Conservation (phyloP, 176 grass and related monocot genomes). For the Cocos nucifera region DNA sequence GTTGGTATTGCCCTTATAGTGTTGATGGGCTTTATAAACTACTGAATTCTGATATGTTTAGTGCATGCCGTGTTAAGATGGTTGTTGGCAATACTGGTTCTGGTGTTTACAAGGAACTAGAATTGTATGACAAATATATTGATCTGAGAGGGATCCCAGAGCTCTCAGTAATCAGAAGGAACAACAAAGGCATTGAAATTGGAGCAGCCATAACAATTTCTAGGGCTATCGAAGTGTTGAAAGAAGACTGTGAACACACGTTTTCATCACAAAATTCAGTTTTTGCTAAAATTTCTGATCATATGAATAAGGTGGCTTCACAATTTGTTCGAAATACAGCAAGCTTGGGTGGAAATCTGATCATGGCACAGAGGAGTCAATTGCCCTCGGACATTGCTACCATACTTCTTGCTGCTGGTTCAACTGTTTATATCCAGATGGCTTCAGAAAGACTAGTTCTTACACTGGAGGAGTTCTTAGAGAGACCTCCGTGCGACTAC, state of each 20-base stretch:
- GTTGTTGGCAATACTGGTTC: slow-evolving; percentile 76
- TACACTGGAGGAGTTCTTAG: slow-evolving; percentile 58
- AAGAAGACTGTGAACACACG: slow-evolving; percentile 17
- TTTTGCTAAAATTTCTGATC: slow-evolving; percentile 75
- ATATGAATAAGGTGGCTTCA: slow-evolving; percentile 86
- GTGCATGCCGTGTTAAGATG: slow-evolving; percentile 36
- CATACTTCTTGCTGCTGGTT: slow-evolving; percentile 66
- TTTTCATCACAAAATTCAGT: slow-evolving; percentile 17
- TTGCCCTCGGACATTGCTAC: slow-evolving; percentile 79
- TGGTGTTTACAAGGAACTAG: slow-evolving; percentile 68
- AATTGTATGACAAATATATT: slow-evolving; percentile 61
- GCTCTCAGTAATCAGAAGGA: slow-evolving; percentile 42
- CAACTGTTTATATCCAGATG: slow-evolving; percentile 42
- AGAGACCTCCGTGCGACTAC: slow-evolving; percentile 64
- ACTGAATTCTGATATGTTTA: slow-evolving; percentile 25
- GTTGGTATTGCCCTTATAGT: slow-evolving; percentile 49
- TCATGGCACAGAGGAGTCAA: slow-evolving; percentile 68
- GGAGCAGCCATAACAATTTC: slow-evolving; percentile 63
- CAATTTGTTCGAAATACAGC: slow-evolving; percentile 75
- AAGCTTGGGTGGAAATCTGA: slow-evolving; percentile 77
- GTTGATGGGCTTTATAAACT: slow-evolving; percentile 42
- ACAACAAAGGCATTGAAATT: slow-evolving; percentile 37
- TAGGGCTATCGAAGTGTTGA: slow-evolving; percentile 47
- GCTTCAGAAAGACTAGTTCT: slow-evolving; percentile 37
- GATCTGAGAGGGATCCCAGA: slow-evolving; percentile 62